Evolutionary conservation across 208 protist genomes (phyloP), one percentile per base, ranked within the genome.

Genomic region (Herpetomonas samuelpessoai): DNA sequence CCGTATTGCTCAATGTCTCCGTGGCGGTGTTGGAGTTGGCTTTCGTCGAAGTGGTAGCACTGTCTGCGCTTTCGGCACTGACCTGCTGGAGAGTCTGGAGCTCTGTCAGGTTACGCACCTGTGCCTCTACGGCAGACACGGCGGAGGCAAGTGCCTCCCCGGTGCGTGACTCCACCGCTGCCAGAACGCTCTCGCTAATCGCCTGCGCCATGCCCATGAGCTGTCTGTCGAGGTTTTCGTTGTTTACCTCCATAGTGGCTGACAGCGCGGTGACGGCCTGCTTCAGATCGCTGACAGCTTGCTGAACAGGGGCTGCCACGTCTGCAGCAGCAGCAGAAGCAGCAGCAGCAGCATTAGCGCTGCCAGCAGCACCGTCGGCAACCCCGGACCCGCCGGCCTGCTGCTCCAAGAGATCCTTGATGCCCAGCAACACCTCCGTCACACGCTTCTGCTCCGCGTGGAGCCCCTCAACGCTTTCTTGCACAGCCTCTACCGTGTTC

Each of bases 181-280:
- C 66, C 6, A 70, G 24, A 52, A 89, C 79, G 57, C 76, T 85
- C 26, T 86, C 86, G 53, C 79, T 84, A 41, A 92, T 79, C n/a
- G 76, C 76, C 60, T 87, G 79, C 30, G 76, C 81, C 59, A 87
- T 52, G 21, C 64, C 63, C 46, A 83, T 21, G 50, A 88, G 63
- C 48, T 76, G 77, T 3, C 70, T 68, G 57, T 87, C 76, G 26
- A 59, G 49, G 30, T 76, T 52, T 6, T 68, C 71, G 12, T 76
- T 67, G 3, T 57, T 62, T 3, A 79, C 52, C 7, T 63, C 51
- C 9, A 69, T n/a, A 6, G 56, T n/a, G 27, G 74, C 41, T 41
- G 28, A 35, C 46, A 62, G 47, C 16, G 45, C 25, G 14, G 53
- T 57, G 1, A 81, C 31, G 24, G 71, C 45, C 12, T 44, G 54